These are phyloP conservation scores for Yamadazyma laniorum DNA, from an alignment of 805 yeast genomes.

Conservation along the genomic window DNA sequence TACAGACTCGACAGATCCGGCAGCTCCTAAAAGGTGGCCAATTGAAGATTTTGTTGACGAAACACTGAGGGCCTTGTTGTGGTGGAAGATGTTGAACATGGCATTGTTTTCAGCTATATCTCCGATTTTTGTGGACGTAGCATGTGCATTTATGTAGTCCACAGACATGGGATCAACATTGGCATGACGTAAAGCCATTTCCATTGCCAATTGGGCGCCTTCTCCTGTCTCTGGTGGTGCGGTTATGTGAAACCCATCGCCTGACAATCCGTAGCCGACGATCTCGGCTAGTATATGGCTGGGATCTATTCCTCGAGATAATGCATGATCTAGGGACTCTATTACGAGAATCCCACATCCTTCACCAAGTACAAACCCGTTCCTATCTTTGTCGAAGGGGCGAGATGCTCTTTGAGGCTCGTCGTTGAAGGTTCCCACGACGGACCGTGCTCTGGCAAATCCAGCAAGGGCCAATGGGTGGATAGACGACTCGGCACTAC, in stretches of 20 bases:
- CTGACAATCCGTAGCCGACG: constrained; percentile 84
- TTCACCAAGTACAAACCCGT: constrained; percentile 91
- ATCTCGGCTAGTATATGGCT: constrained; percentile 72
- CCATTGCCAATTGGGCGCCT: constrained; percentile 85
- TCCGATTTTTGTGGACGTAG: constrained; percentile 88
- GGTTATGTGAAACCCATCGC: constrained; percentile 91
- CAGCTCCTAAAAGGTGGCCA: constrained; percentile 94
- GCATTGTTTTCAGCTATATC: constrained; percentile 87
- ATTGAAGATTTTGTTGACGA: constrained; percentile 89
- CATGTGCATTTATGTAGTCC: constrained; percentile 91
- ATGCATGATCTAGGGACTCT: constrained; percentile 78
- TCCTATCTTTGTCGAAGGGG: constrained; percentile 78
- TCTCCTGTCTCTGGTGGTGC: constrained; percentile 81
- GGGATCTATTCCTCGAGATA: constrained; percentile 50
- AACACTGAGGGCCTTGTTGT: constrained; percentile 39
- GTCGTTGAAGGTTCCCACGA: constrained; percentile 62
- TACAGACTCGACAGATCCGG: constrained; percentile 91
- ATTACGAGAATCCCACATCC: constrained; percentile 83
- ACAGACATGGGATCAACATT: constrained; percentile 47
- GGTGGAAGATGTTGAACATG: constrained; percentile 51
- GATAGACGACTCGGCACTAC: constrained; percentile 87
- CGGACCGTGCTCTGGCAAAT: constrained; percentile 83
- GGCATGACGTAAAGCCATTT: constrained; percentile 61
- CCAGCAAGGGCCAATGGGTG: constrained; percentile 89
- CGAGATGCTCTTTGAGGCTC: constrained; percentile 67